Evolutionary conservation across 2,329 filamentous ascomycete genomes (phyloP), one percentile per base, ranked within the genome.

Genomic region (Colletotrichum sidae): DNA sequence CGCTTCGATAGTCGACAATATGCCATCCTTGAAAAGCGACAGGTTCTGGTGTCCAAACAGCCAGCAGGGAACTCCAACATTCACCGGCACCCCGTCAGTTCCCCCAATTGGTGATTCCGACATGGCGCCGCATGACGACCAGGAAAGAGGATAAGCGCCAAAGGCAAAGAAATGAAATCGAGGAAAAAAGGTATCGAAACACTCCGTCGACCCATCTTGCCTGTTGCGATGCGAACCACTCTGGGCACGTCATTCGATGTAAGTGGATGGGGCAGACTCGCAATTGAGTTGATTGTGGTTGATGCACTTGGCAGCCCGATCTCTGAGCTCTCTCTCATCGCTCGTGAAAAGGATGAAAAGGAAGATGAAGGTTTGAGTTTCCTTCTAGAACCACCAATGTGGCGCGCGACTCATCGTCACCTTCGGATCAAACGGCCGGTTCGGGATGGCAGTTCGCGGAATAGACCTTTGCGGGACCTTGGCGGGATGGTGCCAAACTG

Each of bases 361-460:
- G 8, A 12, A 13, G 13, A 25, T 17, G 55, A 44, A 13, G 42
- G 13, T 15, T 44, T 44, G 42, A 8, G 6, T 33, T 38, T 25
- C 35, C 50, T 60, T 61, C 51, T 65, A 55, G 51, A 65, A 61
- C 11, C 7, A 15, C 15, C 10, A 13, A n/a, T 46, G 33, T 10
- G 13, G 6, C 0, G 41, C 11, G 35, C 10, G 33, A 34, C 46
- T 49, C 13, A 25, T 33, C 3, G 13, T 46, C 33, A 34, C 39
- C 39, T 50, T 60, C 46, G 41, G 52, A 62, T 56, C 41, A 46
- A 41, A 38, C 17, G 9, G 9, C 56, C 52, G 41, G 56, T 65
- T 61, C 39, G 62, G 52, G 58, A 9, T 33, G 42, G 46, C 39
- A 47, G 10, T 38, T 45, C 41, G 42, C 49, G 13, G 41, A 15